phyloP scores from a whole-genome alignment of 2,329 filamentous ascomycete genomes.

The Neofusicoccum cordaticola region DNA sequence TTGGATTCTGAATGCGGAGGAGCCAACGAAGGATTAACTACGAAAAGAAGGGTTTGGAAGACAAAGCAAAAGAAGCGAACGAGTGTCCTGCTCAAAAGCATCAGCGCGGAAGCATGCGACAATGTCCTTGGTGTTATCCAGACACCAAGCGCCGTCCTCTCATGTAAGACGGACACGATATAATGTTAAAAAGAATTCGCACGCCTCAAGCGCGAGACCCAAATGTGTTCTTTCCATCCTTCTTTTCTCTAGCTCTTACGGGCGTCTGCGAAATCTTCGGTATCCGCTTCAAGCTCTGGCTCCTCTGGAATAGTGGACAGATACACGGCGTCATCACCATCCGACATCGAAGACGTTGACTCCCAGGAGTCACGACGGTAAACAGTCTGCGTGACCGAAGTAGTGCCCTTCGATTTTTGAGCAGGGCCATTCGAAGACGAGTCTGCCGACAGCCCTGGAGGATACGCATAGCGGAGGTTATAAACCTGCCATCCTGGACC shows the following conservation, averaged over 20 bases:
- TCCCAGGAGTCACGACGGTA: neutral
- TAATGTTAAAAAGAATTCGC: too few relatives aligned
- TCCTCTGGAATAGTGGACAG: neutral
- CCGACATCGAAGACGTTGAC: neutral
- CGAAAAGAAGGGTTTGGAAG: neutral
- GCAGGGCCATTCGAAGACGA: neutral
- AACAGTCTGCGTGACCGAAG: neutral
- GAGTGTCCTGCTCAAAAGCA: neutral
- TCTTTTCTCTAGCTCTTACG: too few relatives aligned
- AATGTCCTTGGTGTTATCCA: neutral
- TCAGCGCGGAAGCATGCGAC: neutral
- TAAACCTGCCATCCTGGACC: neutral
- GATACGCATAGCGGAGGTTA: neutral
- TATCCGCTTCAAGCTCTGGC: neutral
- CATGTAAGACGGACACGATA: too few relatives aligned
- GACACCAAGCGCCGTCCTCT: neutral
- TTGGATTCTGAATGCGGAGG: neutral
- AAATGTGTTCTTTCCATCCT: neutral
- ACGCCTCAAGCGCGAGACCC: too few relatives aligned
- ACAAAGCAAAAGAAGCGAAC: neutral
- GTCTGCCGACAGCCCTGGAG: neutral
- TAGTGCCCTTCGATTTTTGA: neutral
- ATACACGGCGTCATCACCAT: neutral
- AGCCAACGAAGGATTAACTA: neutral
- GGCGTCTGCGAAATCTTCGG: neutral